Base-by-base conservation (phyloP, 2,329 filamentous ascomycete species). In the Penicillium rolfsii region DNA sequence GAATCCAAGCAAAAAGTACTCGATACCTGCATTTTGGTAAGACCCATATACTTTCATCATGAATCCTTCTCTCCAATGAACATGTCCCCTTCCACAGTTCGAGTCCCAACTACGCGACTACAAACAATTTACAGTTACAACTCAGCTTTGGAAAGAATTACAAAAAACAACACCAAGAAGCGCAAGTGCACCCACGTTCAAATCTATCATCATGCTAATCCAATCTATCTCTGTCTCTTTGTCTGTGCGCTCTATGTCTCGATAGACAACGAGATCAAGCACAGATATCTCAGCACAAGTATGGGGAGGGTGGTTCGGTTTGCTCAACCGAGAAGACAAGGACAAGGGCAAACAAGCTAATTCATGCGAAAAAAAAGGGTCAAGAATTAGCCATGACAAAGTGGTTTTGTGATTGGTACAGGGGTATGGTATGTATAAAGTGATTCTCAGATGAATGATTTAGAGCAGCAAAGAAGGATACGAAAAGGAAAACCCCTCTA, bases 361-460 rank as follows among this genome's bases (percentile, higher is more conserved):
- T 24, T 46, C 22, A 28, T 16, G 43, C 62, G 54, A 52, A 58
- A 56, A 33, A 33, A 33, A 33, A 22, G 19, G 19, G 43, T 46
- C 19, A 28, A 28, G 24, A 45, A 22, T 4, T 14, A 45, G 24
- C 24, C 24, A 46, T 16, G 30, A 60, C 58, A 67, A 62, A 43
- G 60, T 67, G 67, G 67, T 68, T 68, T 69, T 67, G 61, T 67
- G 67, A 63, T 69, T 68, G 64, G 56, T 69, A 69, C 67, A 69
- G 67, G 66, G 35, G 35, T 36, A 36, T 36, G 35, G 35, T 36
- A 36, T 36, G 67, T 69, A 69, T 69, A 66, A 55, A 35, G 26
- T 46, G 14, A 45, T 26, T 41, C 30, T 36, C 24, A 19, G 14
- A 59, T 45, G 30, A 7, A 52, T 22, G 24, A 36, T 7, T 24